Evolutionary conservation across 2,329 filamentous ascomycete genomes (phyloP), one percentile per base, ranked within the genome.

Genomic region (Salinomyces thailandicus): DNA sequence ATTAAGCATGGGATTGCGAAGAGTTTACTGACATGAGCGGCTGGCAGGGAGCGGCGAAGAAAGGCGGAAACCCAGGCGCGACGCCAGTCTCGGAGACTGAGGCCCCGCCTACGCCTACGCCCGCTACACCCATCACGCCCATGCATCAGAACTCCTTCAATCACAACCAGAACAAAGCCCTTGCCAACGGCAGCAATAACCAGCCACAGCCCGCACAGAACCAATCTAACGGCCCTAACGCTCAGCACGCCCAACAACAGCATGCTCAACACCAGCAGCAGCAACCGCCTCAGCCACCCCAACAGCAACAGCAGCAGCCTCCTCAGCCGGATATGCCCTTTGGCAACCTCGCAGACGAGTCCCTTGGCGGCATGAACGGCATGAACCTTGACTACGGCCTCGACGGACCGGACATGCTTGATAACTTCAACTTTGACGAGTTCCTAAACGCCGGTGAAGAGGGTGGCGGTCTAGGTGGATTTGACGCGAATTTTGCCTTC

Each of bases 371-470:
- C 35, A 50, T 48, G 36, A 51, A 48, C 37, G n/a, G n/a, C n/a
- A 55, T 60, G 37, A 59, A 54, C 30, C 52, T 65, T 34, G 59
- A 61, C 37, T 61, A 67, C 42, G 43, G 47, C 49, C 56, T 66
- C 68, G 67, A 66, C 63, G 57, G 72, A 63, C 39, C 71, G 72
- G 66, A 85, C 76, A 70, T 83, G 69, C 65, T 75, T 64, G 50
- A 77, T 64, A 61, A 71, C 71, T 79, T 80, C 54, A 75, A 80
- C 56, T 80, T 80, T 54, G 76, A 79, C 52, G 74, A 71, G 12
- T 80, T 79, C 62, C 62, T 80, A 35, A 75, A 78, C 49, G 73
- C 69, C 18, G 62, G 60, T 27, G 63, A 64, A 26, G 22, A 26
- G 9, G 71, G 71, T 45, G 50, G 46, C 24, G 55, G 48, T 7